Evolutionary conservation across 2,329 filamentous ascomycete genomes (phyloP).

Genomic region (Arthrobotrys iridis): DNA sequence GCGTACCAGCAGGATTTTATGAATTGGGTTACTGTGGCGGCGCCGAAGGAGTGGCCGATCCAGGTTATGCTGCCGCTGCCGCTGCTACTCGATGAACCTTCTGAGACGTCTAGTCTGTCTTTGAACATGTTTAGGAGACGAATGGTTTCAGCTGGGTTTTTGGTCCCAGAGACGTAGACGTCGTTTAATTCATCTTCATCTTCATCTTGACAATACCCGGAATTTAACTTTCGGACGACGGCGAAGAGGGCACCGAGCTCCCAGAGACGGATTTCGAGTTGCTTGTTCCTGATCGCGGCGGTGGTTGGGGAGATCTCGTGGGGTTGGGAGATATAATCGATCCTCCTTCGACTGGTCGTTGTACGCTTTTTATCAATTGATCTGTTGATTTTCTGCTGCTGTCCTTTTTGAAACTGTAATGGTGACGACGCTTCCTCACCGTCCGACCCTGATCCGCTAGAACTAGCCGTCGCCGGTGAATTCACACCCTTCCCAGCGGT

Average conservation of each 20-base stretch:
- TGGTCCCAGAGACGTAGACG: not conserved
- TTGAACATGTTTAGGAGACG: slow-evolving; percentile 69
- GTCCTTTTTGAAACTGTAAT: not conserved
- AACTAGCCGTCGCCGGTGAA: slow-evolving; percentile 38
- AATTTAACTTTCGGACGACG: slow-evolving; percentile 73
- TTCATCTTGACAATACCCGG: slow-evolving; percentile 61
- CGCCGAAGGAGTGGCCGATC: slow-evolving; percentile 83
- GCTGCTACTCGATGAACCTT: slow-evolving; percentile 63
- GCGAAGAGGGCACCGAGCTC: slow-evolving; percentile 78
- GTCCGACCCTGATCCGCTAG: slow-evolving; percentile 40
- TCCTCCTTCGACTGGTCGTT: not conserved
- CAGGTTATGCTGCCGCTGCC: slow-evolving; percentile 78
- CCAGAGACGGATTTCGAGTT: slow-evolving; percentile 80
- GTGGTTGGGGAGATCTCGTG: slow-evolving; percentile 32
- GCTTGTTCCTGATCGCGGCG: slow-evolving; percentile 68
- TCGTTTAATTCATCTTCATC: slow-evolving; percentile 10
- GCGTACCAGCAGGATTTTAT: slow-evolving; percentile 80
- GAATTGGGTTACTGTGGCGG: slow-evolving; percentile 77
- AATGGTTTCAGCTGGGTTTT: slow-evolving; percentile 58
- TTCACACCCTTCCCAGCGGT: too few species aligned
- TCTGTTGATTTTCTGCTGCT: not conserved
- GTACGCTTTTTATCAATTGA: not conserved
- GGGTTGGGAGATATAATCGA: slow-evolving; percentile 32
- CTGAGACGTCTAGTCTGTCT: slow-evolving; percentile 72
- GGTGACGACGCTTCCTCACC: slow-evolving; percentile 5